Percentiles rank a stretch among this genome's conserved stretches.
phyloP scores from a whole-genome alignment of 352 stramenopile genomes.

The Blastocystis sp. region DNA sequence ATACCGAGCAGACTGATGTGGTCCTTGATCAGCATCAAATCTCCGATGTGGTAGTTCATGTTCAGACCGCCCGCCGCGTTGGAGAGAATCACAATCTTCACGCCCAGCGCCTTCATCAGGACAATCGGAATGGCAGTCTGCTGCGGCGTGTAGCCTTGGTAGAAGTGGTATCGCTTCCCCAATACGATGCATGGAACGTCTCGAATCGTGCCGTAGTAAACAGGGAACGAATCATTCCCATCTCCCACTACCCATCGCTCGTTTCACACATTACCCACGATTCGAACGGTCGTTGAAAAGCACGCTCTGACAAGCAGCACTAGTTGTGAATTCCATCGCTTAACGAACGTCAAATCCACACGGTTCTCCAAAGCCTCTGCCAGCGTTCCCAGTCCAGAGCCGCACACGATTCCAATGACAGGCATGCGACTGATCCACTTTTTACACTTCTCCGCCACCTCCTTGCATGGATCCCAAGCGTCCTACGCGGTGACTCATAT shows the following conservation, averaged over 20 bases:
- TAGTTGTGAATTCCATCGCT: neutral
- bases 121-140: conserved; percentile 82
- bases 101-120: conserved; percentile 83
- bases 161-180: conserved; percentile 86
- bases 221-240: conserved; percentile 22
- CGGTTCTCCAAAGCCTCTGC: conserved; percentile 75
- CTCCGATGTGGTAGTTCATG: conserved; percentile 80
- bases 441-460: conserved; percentile 56
- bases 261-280: conserved; percentile 48
- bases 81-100: conserved; percentile 85
- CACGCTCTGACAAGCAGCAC: conserved; percentile 70
- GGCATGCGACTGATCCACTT: conserved; percentile 59
- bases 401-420: conserved; percentile 77
- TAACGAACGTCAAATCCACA: conserved; percentile 66
- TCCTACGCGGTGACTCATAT: neutral
- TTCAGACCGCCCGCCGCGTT: conserved; percentile 89
- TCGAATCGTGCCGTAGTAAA: conserved; percentile 59
- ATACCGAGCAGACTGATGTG: conserved; percentile 77
- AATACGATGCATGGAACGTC: conserved; percentile 74
- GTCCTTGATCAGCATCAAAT: conserved; percentile 88
- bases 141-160: conserved; percentile 85
- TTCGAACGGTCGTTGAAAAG: conserved; percentile 81
- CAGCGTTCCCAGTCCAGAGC: conserved; percentile 80
- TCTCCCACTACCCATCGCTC: conserved; percentile 17
- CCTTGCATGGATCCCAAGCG: conserved; percentile 48